Conservation (phyloP, 179 eudicot species). For the Camellia oleifera region DNA sequence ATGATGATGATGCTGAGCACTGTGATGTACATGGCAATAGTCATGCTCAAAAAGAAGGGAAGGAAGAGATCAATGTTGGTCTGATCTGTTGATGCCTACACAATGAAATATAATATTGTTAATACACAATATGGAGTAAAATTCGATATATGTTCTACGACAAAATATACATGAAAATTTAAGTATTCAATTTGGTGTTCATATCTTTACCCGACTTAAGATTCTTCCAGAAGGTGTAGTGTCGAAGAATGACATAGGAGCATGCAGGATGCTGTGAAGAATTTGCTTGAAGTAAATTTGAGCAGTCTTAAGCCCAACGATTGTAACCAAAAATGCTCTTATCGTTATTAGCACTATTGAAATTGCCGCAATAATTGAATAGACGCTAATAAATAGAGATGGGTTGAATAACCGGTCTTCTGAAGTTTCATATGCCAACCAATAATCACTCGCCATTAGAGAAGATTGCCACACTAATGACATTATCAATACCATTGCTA, state of each 20-base stretch:
- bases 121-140: background rate
- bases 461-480: conserved; percentile 74
- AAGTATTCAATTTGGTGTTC: background rate
- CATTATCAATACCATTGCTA: conserved; percentile 36
- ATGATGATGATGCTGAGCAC: conserved; percentile 75
- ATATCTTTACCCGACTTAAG: conserved; percentile 75
- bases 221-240: conserved; percentile 99
- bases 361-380: conserved; percentile 53
- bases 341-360: conserved; percentile 48
- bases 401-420: conserved; percentile 59
- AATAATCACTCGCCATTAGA: conserved; percentile 81
- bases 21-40: conserved; percentile 69
- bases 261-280: conserved; percentile 73
- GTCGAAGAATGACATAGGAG: conserved; percentile 98
- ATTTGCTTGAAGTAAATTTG: conserved; percentile 63
- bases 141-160: background rate
- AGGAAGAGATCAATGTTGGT: conserved; percentile 77
- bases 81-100: conserved; percentile 96
- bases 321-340: conserved; percentile 47
- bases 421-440: conserved; percentile 93
- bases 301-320: conserved; percentile 78
- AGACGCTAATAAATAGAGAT: conserved; percentile 60
- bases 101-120: conserved; percentile 4
- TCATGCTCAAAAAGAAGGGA: conserved; percentile 68
- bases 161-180: background rate